These are phyloP conservation scores for Silene uniflora DNA, from an alignment of 148 eudicot genomes.

Conservation along the genomic window DNA sequence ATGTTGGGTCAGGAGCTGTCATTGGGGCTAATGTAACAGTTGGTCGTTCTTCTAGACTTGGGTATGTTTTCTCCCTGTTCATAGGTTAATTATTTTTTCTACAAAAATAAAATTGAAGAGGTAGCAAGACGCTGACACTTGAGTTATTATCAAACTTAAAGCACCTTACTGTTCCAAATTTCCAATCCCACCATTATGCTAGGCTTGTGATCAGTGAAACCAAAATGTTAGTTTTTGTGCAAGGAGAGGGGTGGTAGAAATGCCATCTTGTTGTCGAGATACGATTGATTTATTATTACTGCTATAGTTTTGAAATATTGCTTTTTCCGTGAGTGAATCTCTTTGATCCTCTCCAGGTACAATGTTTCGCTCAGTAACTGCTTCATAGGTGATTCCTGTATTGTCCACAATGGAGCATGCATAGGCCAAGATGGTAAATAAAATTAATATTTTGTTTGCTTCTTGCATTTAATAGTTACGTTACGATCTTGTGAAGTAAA, in stretches of 20 bases:
- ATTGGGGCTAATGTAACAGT: conserved; percentile 72
- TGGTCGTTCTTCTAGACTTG: conserved; percentile 72
- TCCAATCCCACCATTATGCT: not conserved
- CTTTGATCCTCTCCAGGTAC: conserved; percentile 46
- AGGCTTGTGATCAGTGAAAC: not conserved
- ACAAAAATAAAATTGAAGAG: not conserved
- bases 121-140: not conserved
- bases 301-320: not conserved
- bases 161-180: not conserved
- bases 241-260: not conserved
- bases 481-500: not conserved
- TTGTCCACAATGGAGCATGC: conserved; percentile 83
- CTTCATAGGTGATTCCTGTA: conserved; percentile 69
- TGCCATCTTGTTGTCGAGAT: too few relatives aligned
- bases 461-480: not conserved
- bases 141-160: not conserved
- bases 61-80: conserved; percentile 37
- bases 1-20: conserved; percentile 74
- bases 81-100: not conserved
- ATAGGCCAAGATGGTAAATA: conserved; percentile 93
- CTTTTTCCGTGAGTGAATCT: conserved; percentile 11
- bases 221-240: not conserved
- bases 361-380: conserved; percentile 80
- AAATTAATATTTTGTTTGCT: not conserved
- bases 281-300: too few relatives aligned